Percentiles rank a stretch among this genome's conserved stretches.
phyloP scores from a whole-genome alignment of 2,329 filamentous ascomycete species.

The Knoxdaviesia proteae region DNA sequence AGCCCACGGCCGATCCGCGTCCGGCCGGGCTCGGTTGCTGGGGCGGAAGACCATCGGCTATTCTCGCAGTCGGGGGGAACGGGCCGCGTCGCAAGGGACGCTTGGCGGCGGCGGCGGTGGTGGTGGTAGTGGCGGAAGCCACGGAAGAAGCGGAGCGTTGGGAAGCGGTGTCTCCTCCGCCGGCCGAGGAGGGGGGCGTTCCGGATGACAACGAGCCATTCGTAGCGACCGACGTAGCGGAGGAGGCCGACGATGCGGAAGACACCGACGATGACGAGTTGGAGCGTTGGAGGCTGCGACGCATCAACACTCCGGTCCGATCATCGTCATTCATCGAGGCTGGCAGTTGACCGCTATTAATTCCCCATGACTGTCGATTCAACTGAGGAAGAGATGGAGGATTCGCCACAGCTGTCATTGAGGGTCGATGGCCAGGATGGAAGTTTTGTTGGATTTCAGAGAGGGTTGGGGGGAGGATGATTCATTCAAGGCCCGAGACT shows the following conservation, averaged over 20 bases:
- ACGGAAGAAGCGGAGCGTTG: too few relatives aligned
- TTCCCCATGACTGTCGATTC: conserved; percentile 44
- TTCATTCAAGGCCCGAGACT: background rate
- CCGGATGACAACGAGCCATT: conserved; percentile 42
- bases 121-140: conserved; percentile 16
- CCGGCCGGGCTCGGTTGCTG: too few relatives aligned
- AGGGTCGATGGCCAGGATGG: conserved; percentile 9
- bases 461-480: conserved; percentile 2
- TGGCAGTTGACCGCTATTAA: conserved; percentile 30
- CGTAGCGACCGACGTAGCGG: conserved; percentile 38
- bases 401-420: conserved; percentile 48
- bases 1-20: too few relatives aligned
- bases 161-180: conserved; percentile 8
- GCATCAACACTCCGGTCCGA: conserved; percentile 24
- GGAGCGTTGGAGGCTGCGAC: conserved; percentile 43
- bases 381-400: conserved; percentile 42
- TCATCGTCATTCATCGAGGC: conserved; percentile 69
- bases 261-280: conserved; percentile 84
- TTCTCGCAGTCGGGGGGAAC: too few relatives aligned
- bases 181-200: conserved; percentile 22
- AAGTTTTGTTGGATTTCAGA: conserved; percentile 2
- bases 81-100: conserved; percentile 11
- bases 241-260: conserved; percentile 35
- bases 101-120: conserved; percentile 27
- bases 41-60: too few relatives aligned